Base-by-base conservation (phyloP, 2,329 filamentous ascomycete species). In the Neofusicoccum sp. region DNA sequence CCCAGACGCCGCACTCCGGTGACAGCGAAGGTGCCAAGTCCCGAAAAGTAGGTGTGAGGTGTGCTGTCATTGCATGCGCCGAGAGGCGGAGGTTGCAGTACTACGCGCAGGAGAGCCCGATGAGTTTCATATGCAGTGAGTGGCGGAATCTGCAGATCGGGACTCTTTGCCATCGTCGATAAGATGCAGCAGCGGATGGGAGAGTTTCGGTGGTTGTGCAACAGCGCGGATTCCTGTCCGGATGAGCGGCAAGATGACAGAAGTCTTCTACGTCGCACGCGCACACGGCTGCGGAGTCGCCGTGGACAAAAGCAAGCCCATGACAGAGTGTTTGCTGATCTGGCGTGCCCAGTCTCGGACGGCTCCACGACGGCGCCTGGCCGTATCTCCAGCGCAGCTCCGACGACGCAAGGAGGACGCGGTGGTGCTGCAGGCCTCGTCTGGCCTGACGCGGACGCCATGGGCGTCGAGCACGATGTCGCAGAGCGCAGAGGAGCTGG, bases 241-340 rank as follows among this genome's bases (percentile, higher is more conserved):
- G 51, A 3, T 31, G 14, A 5, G 12, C 24, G 26, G 51, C 9
- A 44, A 31, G 38, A 40, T 31, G 34, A 38, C 49, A 56, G 38
- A 54, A 40, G 49, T 38, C 24, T 30, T 31, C 24, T n/a, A 8
- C 26, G 28, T 38, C 26, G 51, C 51, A 43, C 33, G 20, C 26
- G 51, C 51, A 43, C 41, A 33, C 24, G 36, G 7, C 2, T n/a
- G 51, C 38, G 36, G 36, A 43, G 26, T 38, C 51, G n/a, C n/a
- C 11, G 16, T n/a, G 24, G 43, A 30, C 26, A 34, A 16, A 26
- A 26, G n/a, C 14, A 54, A n/a, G 11, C n/a, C 8, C 49, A 54
- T 54, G 49, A 56, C 51, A 56, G 30, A 36, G 51, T 56, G 51
- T 56, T 48, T 56, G 51, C 51, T 44, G 51, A 56, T 56, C 51